Percentiles rank a stretch among this genome's conserved stretches.
phyloP scores from a whole-genome alignment of 495 filamentous ascomycete species.

The Xylaria curta region DNA sequence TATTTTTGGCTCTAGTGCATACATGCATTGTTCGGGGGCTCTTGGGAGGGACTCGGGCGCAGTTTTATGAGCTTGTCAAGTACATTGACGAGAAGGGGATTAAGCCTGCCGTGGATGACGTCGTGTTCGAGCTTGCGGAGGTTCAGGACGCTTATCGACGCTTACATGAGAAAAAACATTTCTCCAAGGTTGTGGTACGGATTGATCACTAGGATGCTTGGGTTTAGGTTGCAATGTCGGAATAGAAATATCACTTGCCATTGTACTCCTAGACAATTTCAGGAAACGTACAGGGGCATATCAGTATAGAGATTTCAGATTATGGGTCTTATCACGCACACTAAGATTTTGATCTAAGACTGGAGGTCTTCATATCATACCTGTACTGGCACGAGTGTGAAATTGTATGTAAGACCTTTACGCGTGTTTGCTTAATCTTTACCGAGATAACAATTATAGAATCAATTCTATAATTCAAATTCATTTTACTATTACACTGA shows the following conservation, averaged over 20 bases:
- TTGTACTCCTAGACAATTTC: not conserved
- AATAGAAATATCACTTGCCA: not conserved
- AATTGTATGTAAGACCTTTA: no score
- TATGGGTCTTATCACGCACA: no score
- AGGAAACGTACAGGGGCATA: not conserved
- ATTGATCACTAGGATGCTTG: conserved; percentile 20
- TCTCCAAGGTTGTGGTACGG: conserved; percentile 31
- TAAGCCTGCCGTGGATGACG: conserved; percentile 29
- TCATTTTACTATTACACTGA: no score
- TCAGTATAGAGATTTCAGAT: no score
- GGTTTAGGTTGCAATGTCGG: not conserved
- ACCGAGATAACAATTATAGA: no score
- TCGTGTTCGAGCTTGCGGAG: conserved; percentile 29
- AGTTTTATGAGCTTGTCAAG: conserved; percentile 23
- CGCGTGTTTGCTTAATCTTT: no score
- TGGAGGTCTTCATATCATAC: no score
- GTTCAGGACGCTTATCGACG: conserved; percentile 25
- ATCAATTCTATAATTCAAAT: no score
- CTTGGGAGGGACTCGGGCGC: conserved; percentile 17
- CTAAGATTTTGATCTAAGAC: no score
- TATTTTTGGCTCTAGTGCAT: conserved; percentile 22
- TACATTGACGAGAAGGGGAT: conserved; percentile 33
- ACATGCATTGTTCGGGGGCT: conserved; percentile 30
- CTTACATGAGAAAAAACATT: conserved; percentile 28
- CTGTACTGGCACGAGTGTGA: no score